A percentile compares a stretch with the other conserved stretches of the same genome.
Evolutionary conservation across 352 stramenopile species (phyloP).

Genomic region (Peronospora tabacina): DNA sequence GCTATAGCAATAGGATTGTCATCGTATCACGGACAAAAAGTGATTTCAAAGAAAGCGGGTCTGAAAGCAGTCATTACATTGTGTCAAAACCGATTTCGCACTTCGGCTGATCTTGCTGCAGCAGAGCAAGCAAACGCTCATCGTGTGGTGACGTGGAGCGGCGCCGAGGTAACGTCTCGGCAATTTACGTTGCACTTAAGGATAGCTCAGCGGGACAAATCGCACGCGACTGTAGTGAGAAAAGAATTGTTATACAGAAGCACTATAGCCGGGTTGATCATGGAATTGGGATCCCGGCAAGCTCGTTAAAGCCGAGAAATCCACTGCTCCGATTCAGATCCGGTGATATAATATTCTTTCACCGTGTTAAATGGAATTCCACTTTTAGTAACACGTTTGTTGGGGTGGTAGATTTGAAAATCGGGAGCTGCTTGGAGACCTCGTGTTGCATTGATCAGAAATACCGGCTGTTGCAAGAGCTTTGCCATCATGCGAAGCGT

Average conservation of each 20-base stretch:
- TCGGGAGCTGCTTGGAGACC: slow-evolving; percentile 3
- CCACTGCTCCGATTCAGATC: slow-evolving; percentile 4
- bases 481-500: slow-evolving; percentile 21
- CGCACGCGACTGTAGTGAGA: slow-evolving; percentile 15
- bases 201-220: neutral
- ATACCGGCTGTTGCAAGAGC: slow-evolving; percentile 13
- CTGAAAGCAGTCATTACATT: too few relatives aligned
- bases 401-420: slow-evolving; percentile 14
- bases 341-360: slow-evolving; percentile 9
- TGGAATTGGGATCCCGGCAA: neutral
- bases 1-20: too few relatives aligned
- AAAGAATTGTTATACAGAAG: slow-evolving; percentile 9
- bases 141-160: neutral
- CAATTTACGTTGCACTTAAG: neutral
- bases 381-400: slow-evolving; percentile 4
- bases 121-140: slow-evolving; percentile 6
- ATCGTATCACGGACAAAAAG: too few relatives aligned
- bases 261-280: slow-evolving; percentile 4
- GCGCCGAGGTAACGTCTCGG: neutral
- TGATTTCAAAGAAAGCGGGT: too few relatives aligned
- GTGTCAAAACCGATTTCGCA: too few relatives aligned
- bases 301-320: slow-evolving; percentile 4
- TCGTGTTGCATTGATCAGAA: slow-evolving; percentile 7
- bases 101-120: too few relatives aligned
- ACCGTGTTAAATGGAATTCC: slow-evolving; percentile 6